Conservation (phyloP, 768 basidiomycete species). For the Boletus rufocinnamomeus region DNA sequence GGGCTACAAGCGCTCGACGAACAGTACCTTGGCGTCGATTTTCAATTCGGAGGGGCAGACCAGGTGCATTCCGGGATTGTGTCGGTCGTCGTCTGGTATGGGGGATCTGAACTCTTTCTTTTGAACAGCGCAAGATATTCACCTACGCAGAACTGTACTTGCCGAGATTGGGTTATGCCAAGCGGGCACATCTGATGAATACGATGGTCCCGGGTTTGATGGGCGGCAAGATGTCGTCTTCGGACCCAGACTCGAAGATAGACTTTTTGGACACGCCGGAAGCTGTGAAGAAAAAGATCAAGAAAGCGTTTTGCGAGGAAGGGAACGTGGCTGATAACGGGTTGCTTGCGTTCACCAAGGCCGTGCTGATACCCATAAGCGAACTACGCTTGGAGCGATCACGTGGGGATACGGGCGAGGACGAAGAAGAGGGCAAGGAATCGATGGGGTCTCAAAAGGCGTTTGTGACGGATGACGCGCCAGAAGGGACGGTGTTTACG, state of each 20-base stretch:
- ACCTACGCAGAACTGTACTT: constrained; percentile 97
- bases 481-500: constrained; percentile 79
- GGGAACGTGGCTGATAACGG: constrained; percentile 90
- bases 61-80: constrained; percentile 58
- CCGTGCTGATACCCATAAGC: constrained; percentile 88
- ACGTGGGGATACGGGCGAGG: constrained; percentile 45
- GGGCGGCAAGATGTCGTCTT: constrained; percentile 98
- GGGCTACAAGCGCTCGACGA: constrained; percentile 97
- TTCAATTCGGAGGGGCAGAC: constrained; percentile 98
- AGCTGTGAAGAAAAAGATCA: constrained; percentile 84
- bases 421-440: constrained; percentile 47
- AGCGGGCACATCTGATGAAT: constrained; percentile 98
- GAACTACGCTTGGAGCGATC: constrained; percentile 65
- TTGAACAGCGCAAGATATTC: constrained; percentile 90
- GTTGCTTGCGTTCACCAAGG: constrained; percentile 78
- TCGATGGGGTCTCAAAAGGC: constrained; percentile 54
- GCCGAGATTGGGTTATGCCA: constrained; percentile 87
- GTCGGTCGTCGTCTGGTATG: not conserved
- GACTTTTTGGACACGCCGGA: constrained; percentile 93
- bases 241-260: constrained; percentile 97
- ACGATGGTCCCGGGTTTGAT: constrained; percentile 93
- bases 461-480: constrained; percentile 69
- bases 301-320: constrained; percentile 91
- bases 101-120: not conserved
- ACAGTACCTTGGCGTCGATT: constrained; percentile 92